Conservation (phyloP, 257 asterid genomes). For the Nicotiana tabacum region DNA sequence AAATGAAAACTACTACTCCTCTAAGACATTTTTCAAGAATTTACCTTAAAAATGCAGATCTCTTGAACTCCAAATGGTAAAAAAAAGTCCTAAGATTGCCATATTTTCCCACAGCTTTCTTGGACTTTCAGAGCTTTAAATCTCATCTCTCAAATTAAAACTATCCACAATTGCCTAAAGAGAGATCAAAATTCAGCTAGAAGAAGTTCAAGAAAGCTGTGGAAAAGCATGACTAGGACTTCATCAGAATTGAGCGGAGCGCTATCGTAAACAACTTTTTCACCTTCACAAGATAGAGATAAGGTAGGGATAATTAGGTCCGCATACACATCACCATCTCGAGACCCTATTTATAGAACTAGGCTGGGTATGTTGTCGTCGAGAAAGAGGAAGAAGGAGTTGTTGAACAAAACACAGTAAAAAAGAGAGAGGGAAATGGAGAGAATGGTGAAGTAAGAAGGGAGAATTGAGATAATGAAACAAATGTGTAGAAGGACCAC, state of each 20-base stretch:
- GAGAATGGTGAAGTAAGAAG: neutral
- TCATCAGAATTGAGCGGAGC: neutral
- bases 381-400: neutral
- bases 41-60: slow-evolving; percentile 4
- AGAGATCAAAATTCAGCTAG: slow-evolving; percentile 10
- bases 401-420: neutral
- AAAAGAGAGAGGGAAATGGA: neutral
- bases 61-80: neutral
- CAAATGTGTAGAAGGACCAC: slow-evolving; percentile 44
- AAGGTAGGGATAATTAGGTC: neutral
- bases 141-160: neutral
- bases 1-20: neutral
- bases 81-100: slow-evolving; percentile 34
- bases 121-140: slow-evolving; percentile 29
- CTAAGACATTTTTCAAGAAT: neutral
- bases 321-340: no score
- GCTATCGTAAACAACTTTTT: no score
- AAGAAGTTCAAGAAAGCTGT: slow-evolving; percentile 96
- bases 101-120: slow-evolving; percentile 64
- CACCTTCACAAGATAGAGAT: neutral
- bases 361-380: no score
- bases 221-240: slow-evolving; percentile 78
- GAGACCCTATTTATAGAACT: fast-evolving
- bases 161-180: neutral
- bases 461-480: neutral